phyloP scores from a whole-genome alignment of 768 basidiomycete species.

The Flagelloscypha sp. region DNA sequence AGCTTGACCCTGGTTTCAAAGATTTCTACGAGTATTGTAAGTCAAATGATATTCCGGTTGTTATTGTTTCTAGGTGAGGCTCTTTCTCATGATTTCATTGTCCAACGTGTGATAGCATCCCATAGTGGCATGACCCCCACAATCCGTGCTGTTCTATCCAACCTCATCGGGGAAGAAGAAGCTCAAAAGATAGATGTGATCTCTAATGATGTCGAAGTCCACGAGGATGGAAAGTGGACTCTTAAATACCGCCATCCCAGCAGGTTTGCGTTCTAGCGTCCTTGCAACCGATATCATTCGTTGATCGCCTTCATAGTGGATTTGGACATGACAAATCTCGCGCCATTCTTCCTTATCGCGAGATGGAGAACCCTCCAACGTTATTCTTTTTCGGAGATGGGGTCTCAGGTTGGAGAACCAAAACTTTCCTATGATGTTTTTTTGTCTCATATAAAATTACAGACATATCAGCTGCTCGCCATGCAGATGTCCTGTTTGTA shows the following conservation, averaged over 20 bases:
- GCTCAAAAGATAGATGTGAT: slow-evolving; percentile 81
- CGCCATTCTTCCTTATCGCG: slow-evolving; percentile 87
- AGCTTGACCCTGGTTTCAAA: slow-evolving; percentile 82
- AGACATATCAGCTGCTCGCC: slow-evolving; percentile 89
- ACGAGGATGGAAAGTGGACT: slow-evolving; percentile 63
- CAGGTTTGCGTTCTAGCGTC: slow-evolving; percentile 39
- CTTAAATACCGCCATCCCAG: slow-evolving; percentile 87
- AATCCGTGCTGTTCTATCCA: slow-evolving; percentile 85
- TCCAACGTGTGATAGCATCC: no score
- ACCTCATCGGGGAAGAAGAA: slow-evolving; percentile 65
- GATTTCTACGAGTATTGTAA: slow-evolving; percentile 84
- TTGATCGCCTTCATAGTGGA: slow-evolving; percentile 33
- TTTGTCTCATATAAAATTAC: slow-evolving; percentile 4
- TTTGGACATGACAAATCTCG: slow-evolving; percentile 97
- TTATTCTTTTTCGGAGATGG: slow-evolving; percentile 98
- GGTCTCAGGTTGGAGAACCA: slow-evolving; percentile 65
- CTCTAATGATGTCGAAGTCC: slow-evolving; percentile 77
- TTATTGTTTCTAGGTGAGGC: slow-evolving; percentile 83
- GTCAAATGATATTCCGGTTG: slow-evolving; percentile 69
- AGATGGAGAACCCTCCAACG: slow-evolving; percentile 59
- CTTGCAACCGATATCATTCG: background rate
- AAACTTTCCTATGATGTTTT: background rate
- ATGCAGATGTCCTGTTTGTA: slow-evolving; percentile 93
- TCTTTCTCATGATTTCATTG: background rate
- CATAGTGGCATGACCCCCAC: slow-evolving; percentile 86